These are phyloP conservation scores for Backusella australiensis DNA, from an alignment of 192 early-diverging fungal genomes.

Conservation along the genomic window DNA sequence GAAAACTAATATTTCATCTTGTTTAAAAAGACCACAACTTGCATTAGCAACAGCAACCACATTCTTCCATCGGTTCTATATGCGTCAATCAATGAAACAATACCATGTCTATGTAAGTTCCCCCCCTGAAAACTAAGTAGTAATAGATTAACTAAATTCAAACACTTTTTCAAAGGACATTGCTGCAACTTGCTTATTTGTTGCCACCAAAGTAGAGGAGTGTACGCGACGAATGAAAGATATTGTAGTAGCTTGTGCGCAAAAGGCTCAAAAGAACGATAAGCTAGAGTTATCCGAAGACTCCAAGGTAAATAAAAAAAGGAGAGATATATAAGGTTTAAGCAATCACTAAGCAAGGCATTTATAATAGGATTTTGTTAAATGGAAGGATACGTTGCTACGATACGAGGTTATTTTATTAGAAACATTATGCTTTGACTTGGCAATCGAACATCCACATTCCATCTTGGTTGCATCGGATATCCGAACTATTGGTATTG, in stretches of 20 bases:
- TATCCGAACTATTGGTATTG: slow-evolving; percentile 23
- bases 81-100: slow-evolving; percentile 63
- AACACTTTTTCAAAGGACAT: slow-evolving; percentile 43
- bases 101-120: slow-evolving; percentile 65
- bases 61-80: slow-evolving; percentile 77
- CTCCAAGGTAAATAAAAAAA: slow-evolving; percentile 24
- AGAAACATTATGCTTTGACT: slow-evolving; percentile 70
- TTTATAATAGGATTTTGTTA: slow-evolving; percentile 48
- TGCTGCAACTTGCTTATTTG: slow-evolving; percentile 58
- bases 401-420: slow-evolving; percentile 57
- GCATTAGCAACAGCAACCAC: slow-evolving; percentile 61
- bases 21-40: slow-evolving; percentile 45
- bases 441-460: slow-evolving; percentile 68
- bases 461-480: slow-evolving; percentile 36
- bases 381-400: slow-evolving; percentile 55
- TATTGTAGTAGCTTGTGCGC: slow-evolving; percentile 48
- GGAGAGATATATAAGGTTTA: neutral
- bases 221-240: slow-evolving; percentile 50
- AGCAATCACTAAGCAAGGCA: neutral
- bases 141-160: neutral
- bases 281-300: slow-evolving; percentile 27
- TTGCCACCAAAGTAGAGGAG: slow-evolving; percentile 61
- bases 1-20: neutral
- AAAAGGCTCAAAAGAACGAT: slow-evolving; percentile 52
- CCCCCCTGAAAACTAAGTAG: neutral